Base-by-base conservation (phyloP, 164 flowering plant species). In the Piper longum region DNA sequence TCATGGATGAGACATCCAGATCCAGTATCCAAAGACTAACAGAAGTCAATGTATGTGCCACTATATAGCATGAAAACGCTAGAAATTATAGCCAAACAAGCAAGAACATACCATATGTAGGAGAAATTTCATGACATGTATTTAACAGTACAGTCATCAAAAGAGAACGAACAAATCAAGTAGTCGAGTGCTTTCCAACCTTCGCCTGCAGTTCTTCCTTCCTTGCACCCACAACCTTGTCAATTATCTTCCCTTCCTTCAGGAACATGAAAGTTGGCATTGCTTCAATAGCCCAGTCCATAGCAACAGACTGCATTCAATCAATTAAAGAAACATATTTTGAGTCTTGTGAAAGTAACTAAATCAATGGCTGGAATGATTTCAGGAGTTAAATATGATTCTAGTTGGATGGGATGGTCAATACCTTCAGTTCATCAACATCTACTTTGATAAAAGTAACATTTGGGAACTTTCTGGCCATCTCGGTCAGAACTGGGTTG, bases 191-290 rank as follows among this genome's bases (percentile, higher is more conserved):
- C 76, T 72, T 74, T 0, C 59, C 70, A 9, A 84, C 61, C 41
- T 79, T 74, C 69, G 69, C 67, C 61, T 77, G 79, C 68, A 86
- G 79, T 63, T 81, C 81, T 0, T 83, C 83, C 64, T 79, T 84
- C 77, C 71, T 78, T 12, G 87, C 90, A 64, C 92, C 92, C 18
- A 85, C 83, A 41, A 86, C 82, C 71, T 76, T 86, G 71, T 77
- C 96, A 45, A 83, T 74, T 44, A 75, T 65, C 71, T 69, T 79
- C 43, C 90, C 90, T 54, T 80, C 82, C 62, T 82, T 83, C 63
- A 89, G 61, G 66, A 89, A 80, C 76, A 89, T 64, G 75, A 89
- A 85, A 4, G 92, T 85, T 9, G 96, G 96, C 96, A 88, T 86
- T 13, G 96, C 83, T 71, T 88, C 87, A 71, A 88, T 81, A 3